These are phyloP conservation scores for Trametopsis cervina DNA, from an alignment of 768 basidiomycete species.

Conservation along the genomic window DNA sequence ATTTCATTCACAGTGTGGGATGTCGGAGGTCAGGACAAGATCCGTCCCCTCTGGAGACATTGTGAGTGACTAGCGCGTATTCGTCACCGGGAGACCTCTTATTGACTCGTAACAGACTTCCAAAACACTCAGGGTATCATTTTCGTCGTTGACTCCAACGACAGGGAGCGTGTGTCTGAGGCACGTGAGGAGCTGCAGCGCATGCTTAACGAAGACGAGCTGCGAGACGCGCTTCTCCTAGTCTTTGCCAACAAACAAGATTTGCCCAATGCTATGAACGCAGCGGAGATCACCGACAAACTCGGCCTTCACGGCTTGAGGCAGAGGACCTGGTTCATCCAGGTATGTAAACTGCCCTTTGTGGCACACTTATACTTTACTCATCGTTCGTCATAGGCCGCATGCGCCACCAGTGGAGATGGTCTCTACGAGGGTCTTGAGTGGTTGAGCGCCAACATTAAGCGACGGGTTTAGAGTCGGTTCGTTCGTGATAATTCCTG, in stretches of 20 bases:
- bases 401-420: constrained; percentile 97
- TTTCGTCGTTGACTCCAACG: constrained; percentile 99
- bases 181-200: constrained; percentile 98
- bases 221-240: constrained; percentile 94
- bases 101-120: constrained; percentile 98
- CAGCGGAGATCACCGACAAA: constrained; percentile 98
- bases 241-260: constrained; percentile 99
- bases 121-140: constrained; percentile 99
- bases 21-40: constrained; percentile 99
- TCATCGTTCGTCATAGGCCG: constrained; percentile 51
- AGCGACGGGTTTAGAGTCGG: constrained; percentile 62
- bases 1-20: constrained; percentile 99
- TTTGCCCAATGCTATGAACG: constrained; percentile 99
- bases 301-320: constrained; percentile 96
- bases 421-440: constrained; percentile 98
- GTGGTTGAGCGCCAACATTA: constrained; percentile 91
- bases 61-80: constrained; percentile 52
- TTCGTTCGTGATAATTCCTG: constrained; percentile 39
- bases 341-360: constrained; percentile 47
- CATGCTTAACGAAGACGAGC: constrained; percentile 99
- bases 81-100: too few species aligned
- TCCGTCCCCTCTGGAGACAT: constrained; percentile 99
- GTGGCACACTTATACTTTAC: background rate
- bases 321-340: constrained; percentile 97
- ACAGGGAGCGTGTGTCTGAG: constrained; percentile 98